Evolutionary conservation across 495 filamentous ascomycete species (phyloP).

Genomic region (Podospora fimiseda): DNA sequence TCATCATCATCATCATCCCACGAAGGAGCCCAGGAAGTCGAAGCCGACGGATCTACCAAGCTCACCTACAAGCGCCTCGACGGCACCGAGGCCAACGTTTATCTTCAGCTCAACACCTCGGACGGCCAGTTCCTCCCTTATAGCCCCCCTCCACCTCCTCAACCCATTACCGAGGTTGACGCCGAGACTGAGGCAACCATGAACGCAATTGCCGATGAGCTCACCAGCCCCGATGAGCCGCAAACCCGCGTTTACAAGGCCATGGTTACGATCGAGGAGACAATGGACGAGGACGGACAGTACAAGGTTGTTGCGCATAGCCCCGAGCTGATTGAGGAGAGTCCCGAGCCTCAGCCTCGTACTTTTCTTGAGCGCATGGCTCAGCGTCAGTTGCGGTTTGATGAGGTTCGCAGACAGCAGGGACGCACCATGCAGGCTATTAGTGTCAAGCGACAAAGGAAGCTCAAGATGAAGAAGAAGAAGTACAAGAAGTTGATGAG

Average conservation of each 20-base stretch:
- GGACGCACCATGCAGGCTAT: constrained; percentile 54
- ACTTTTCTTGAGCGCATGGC: constrained; percentile 49
- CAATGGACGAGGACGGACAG: constrained; percentile 60
- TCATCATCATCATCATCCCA: too few relatives aligned
- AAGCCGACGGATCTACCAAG: constrained; percentile 28
- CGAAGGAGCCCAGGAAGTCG: constrained; percentile 23
- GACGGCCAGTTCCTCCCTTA: constrained; percentile 65
- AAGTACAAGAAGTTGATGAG: constrained; percentile 99
- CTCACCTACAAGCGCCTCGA: constrained; percentile 46
- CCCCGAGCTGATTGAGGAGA: constrained; percentile 41
- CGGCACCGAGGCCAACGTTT: constrained; percentile 38
- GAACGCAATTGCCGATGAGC: constrained; percentile 28
- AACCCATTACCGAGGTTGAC: constrained; percentile 45
- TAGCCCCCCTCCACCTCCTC: constrained; percentile 67
- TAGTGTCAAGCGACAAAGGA: constrained; percentile 80
- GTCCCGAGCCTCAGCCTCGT: constrained; percentile 24
- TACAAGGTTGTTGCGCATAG: constrained; percentile 50
- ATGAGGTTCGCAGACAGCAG: constrained; percentile 37
- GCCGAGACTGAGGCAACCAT: constrained; percentile 26
- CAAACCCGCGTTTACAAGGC: constrained; percentile 66
- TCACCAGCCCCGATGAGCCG: constrained; percentile 25
- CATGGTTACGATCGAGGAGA: constrained; percentile 75
- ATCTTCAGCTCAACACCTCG: constrained; percentile 41
- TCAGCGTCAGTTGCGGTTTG: constrained; percentile 41
- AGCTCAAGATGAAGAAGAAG: constrained; percentile 99